Evolutionary conservation across 345 rosid genomes (phyloP), one percentile per base, ranked within the genome.

Genomic region (Euphorbia pulcherrima): DNA sequence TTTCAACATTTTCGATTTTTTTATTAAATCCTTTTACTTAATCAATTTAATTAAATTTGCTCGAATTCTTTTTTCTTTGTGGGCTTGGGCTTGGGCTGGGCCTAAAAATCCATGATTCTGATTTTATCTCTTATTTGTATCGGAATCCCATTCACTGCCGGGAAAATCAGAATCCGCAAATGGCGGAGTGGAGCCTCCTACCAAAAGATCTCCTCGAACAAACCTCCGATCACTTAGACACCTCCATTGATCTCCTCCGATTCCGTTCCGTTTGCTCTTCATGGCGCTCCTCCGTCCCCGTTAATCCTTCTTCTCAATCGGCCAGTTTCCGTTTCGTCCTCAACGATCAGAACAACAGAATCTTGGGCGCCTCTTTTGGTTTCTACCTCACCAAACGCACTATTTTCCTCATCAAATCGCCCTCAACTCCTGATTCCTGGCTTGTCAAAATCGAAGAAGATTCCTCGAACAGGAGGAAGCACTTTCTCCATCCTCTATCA

Each of bases 241-340:
- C 84, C 23, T 73, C 87, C 62, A 75, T 77, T 60, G 97, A 94
- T 63, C 68, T 88, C 74, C 56, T 70, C 17, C 92, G 89, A 1
- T 83, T 86, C 80, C 99, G 99, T 33, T 83, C 96, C 69, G 85
- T 89, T 17, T 94, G 99, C 68, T 75, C 82, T 44, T 72, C 87
- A 48, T 94, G 99, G 99, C 86, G 96, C 20, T 86, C 83, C 71
- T 75, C 95, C 30, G 70, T 77, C 47, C 46, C 76, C 18, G 82
- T 85, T 0, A 76, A 71, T 44, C 78, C 72, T 6, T 71, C 71
- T 63, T 83, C 78, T 23, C 74, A 79, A 3, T 69, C 89, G 11
- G 77, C 76, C 28, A 79, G 81, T 48, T 78, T 83, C 70, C 85
- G 81, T 8, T 72, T 84, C 62, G 78, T 88, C 72, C 96, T 92